phyloP scores from a whole-genome alignment of 23 red algal genomes.

The Gracilariopsis chorda region DNA sequence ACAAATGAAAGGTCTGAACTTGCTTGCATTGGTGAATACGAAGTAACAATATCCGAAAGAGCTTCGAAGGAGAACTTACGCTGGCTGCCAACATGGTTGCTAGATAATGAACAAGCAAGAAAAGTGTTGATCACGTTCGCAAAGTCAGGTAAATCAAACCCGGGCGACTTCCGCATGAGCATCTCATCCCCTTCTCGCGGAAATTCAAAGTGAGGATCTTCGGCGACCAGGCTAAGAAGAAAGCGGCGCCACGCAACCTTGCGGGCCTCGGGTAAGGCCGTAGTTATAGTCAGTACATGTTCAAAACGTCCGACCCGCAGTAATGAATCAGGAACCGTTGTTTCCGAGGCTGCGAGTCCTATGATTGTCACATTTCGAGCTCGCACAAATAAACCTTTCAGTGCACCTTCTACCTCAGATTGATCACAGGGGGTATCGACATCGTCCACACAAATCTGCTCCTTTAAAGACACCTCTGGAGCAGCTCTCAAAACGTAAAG shows the following conservation, averaged over 20 bases:
- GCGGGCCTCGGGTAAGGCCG: background rate
- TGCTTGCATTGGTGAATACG: background rate
- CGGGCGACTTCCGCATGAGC: slow-evolving; percentile 23
- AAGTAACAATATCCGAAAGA: background rate
- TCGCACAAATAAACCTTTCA: slow-evolving; percentile 23
- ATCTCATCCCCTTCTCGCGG: background rate
- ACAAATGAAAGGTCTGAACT: slow-evolving; percentile 4
- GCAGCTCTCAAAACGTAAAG: background rate
- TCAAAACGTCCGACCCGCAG: slow-evolving; percentile 47
- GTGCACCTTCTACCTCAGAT: background rate
- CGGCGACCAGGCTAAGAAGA: background rate
- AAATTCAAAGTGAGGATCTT: background rate
- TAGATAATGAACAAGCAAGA: background rate
- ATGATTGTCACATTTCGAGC: background rate
- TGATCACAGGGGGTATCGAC: slow-evolving; percentile 7
- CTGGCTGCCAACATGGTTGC: background rate
- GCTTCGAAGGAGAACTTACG: background rate
- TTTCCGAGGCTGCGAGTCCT: background rate
- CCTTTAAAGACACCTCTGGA: background rate
- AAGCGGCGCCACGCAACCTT: slow-evolving; percentile 22
- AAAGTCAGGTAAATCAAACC: slow-evolving; percentile 43
- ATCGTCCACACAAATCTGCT: slow-evolving; percentile 13
- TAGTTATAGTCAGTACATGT: slow-evolving; percentile 8
- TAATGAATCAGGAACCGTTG: background rate
- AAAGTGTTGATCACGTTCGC: background rate